Evolutionary conservation across 257 asterid species (phyloP), one percentile per base, ranked within the genome.

Genomic region (Apocynum venetum): DNA sequence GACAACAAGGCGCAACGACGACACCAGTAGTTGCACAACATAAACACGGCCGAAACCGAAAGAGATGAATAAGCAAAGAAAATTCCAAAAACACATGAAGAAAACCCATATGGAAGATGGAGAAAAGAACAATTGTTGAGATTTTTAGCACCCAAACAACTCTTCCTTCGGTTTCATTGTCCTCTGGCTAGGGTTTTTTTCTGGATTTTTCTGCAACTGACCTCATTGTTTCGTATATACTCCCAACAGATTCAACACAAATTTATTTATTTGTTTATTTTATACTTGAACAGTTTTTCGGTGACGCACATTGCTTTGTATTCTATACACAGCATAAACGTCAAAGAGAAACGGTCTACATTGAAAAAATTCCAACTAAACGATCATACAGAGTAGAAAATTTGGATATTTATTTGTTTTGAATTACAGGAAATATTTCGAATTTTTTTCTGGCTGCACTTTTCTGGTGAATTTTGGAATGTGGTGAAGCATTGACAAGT

Each of bases 61-160:
- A 17, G 53, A 9, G n/a, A 55, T 12, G 25, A 14, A n/a, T 3
- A 52, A 55, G 17, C 64, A 55, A 10, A 14, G 25, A 75, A 75
- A 60, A 75, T 44, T 25, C 40, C 43, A 14, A 46, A 57, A 13
- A n/a, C 73, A 71, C 71, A 43, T 73, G 67, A 75, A 47, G 61
- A 83, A 51, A 65, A 46, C 82, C 51, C 38, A 14, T 6, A 83
- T 56, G 81, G 86, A 61, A 71, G 78, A 75, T 43, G 25, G 20
- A 64, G 65, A 64, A 31, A n/a, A 51, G 31, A 76, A 78, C 49
- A 68, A 52, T 40, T 76, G 53, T 69, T 79, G 77, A 83, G 71
- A 75, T 67, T 74, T 83, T 76, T 56, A n/a, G 61, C 78, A 49
- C 70, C 57, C 68, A 20, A 51, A 48, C 14, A 40, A 68, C 51